Conservation (phyloP, 1,139 yeast genomes). For the Hansenula lynferdii region DNA sequence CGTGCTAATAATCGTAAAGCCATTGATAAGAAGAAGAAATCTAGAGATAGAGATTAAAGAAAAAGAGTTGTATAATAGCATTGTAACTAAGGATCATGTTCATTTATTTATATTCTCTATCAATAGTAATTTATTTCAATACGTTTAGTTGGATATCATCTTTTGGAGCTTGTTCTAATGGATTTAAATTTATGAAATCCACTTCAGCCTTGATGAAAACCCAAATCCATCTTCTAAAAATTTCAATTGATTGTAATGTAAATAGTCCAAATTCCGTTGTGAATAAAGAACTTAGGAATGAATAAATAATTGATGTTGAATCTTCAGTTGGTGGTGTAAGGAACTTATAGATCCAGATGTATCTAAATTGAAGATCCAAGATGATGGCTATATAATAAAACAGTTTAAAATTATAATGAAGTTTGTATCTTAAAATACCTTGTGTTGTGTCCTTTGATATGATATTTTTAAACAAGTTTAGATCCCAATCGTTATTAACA, state of each 20-base stretch:
- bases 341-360: conserved; percentile 64
- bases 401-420: conserved; percentile 27
- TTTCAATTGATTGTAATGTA: conserved; percentile 64
- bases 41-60: conserved; percentile 8
- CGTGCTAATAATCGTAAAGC: conserved; percentile 62
- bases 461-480: conserved; percentile 43
- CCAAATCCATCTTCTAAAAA: conserved; percentile 87
- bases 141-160: conserved; percentile 15
- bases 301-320: conserved; percentile 25
- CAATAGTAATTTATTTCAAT: too few species aligned
- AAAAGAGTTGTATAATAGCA: neutral
- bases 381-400: conserved; percentile 51
- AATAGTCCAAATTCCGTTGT: conserved; percentile 59
- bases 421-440: conserved; percentile 24
- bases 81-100: neutral
- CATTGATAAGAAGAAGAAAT: conserved; percentile 12
- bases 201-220: conserved; percentile 77
- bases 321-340: conserved; percentile 7
- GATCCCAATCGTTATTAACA: conserved; percentile 81
- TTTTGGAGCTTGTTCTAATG: conserved; percentile 6
- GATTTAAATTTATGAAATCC: conserved; percentile 37
- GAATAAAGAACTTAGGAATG: conserved; percentile 29
- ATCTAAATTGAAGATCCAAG: conserved; percentile 61
- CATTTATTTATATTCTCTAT: too few species aligned
- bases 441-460: too few species aligned